phyloP scores from a whole-genome alignment of 2,329 filamentous ascomycete genomes.

The Fusarium sp. region DNA sequence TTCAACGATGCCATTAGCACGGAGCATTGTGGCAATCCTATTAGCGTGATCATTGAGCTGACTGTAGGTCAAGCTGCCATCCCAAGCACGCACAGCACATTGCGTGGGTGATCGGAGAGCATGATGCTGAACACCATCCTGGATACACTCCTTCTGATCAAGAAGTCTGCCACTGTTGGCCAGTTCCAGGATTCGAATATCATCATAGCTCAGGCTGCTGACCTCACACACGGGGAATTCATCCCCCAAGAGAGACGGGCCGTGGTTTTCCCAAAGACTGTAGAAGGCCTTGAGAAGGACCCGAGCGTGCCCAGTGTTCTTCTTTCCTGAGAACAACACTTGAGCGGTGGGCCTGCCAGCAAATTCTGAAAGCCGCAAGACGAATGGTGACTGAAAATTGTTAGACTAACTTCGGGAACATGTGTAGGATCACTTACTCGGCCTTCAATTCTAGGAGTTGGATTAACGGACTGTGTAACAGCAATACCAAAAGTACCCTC shows the following conservation, averaged over 20 bases:
- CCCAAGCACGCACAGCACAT: not conserved
- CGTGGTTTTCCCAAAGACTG: conserved; percentile 1
- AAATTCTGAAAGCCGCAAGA: not conserved
- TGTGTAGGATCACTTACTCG: not conserved
- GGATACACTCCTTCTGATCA: not conserved
- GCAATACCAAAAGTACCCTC: not conserved
- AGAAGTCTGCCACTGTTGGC: not conserved
- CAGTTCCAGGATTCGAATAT: not conserved
- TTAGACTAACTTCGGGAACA: not conserved
- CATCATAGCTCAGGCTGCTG: not conserved
- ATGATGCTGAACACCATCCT: not conserved
- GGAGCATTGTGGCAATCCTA: conserved; percentile 3
- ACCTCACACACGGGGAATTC: not conserved
- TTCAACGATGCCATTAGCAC: not conserved
- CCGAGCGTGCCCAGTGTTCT: not conserved
- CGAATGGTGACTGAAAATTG: not conserved
- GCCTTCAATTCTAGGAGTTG: not conserved
- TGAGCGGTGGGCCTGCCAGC: not conserved
- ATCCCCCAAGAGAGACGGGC: not conserved
- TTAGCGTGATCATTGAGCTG: not conserved
- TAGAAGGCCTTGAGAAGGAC: not conserved
- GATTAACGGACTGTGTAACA: not conserved
- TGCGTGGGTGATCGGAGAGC: not conserved
- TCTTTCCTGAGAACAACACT: not conserved
- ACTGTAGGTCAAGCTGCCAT: not conserved